Evolutionary conservation across 345 rosid genomes (phyloP), one percentile per base, ranked within the genome.

Genomic region (Draba incana): DNA sequence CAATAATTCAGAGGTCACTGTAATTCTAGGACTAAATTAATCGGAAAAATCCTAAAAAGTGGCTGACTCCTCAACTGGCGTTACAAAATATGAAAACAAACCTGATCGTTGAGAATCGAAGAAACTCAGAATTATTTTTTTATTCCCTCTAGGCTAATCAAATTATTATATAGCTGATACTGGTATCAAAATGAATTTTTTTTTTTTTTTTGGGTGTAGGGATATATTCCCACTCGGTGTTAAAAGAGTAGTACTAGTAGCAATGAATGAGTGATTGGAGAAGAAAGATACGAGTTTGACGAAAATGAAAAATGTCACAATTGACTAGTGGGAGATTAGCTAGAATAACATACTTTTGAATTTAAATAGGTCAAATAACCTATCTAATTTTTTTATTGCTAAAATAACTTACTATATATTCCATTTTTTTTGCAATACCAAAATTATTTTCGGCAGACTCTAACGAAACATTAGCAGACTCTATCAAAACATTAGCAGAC

Each of bases 31-130:
- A 20, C 4, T 47, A 12, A 39, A 33, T 23, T 12, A 45, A 24
- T 56, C 37, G 9, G 35, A 45, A 24, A 28, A 56, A 46, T 20
- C 46, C 47, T 30, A 28, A 9, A 11, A 23, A n/a, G 46, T 42
- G 24, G 28, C 2, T 28, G 65, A 44, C 13, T 54, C 25, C 1
- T 54, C 42, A 9, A 56, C 8, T 24, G 25, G 44, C 39, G 11
- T 57, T 64, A 54, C 38, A 46, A n/a, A 45, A 4, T 46, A 11
- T 48, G 49, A 38, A 37, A 37, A 20, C 30, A n/a, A 47, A 48
- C 76, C 69, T 69, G 47, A 47, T 25, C 48, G 64, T 6, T 2
- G 27, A 30, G 56, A 71, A 12, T 54, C 56, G 31, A 14, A n/a
- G 31, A 24, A 47, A 23, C 9, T 24, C 49, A 25, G 50, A 46